A percentile compares a stretch with the other conserved stretches of the same genome.
Conservation (phyloP, 176 grass and related monocot species). For the Musa beccarii region DNA sequence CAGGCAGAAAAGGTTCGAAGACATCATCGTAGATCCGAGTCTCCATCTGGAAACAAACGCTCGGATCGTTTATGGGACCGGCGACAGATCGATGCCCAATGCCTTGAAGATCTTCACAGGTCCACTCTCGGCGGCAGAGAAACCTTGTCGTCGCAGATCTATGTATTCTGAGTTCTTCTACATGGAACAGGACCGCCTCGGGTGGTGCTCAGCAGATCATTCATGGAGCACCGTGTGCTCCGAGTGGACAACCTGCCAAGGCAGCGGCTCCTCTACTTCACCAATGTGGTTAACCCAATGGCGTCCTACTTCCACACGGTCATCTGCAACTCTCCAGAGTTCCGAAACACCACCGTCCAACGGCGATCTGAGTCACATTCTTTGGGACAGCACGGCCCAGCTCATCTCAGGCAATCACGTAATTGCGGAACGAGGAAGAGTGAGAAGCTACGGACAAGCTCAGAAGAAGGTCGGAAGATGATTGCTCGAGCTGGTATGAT, state of each 20-base stretch:
- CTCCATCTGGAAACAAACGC: constrained; percentile 41
- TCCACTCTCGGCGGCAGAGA: not conserved
- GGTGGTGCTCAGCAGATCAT: constrained; percentile 58
- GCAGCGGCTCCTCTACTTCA: constrained; percentile 60
- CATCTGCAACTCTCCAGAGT: constrained; percentile 56
- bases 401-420: constrained; percentile 38
- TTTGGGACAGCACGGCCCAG: constrained; percentile 56
- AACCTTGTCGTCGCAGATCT: not conserved
- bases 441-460: constrained; percentile 24
- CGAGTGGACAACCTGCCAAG: constrained; percentile 65
- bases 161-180: not conserved
- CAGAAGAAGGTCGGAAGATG: not conserved
- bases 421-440: constrained; percentile 35
- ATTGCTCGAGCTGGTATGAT: constrained; percentile 34
- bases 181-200: constrained; percentile 52
- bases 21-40: constrained; percentile 52
- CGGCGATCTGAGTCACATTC: constrained; percentile 42
- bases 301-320: constrained; percentile 85
- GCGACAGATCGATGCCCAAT: constrained; percentile 42
- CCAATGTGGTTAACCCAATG: constrained; percentile 46
- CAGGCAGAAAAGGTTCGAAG: constrained; percentile 57
- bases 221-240: constrained; percentile 44
- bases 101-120: constrained; percentile 85
- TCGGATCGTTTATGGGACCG: constrained; percentile 11
- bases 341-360: constrained; percentile 50